A percentile compares a stretch with the other conserved stretches of the same genome.
Conservation (phyloP, 805 yeast species). For the Yarrowia osloensis region DNA sequence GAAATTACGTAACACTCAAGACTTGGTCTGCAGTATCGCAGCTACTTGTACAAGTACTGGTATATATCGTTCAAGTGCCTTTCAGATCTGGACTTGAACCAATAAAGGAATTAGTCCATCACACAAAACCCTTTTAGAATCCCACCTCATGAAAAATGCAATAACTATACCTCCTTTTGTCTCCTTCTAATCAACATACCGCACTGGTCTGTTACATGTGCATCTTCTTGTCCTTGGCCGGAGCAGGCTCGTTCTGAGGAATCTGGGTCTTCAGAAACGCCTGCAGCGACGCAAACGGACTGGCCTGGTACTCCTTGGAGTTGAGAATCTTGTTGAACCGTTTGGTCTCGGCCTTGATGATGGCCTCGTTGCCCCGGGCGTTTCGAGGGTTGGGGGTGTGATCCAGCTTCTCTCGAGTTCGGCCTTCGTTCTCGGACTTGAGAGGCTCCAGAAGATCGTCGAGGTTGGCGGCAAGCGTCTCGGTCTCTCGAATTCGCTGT, state of each 20-base stretch:
- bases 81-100: too few species aligned
- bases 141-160: not conserved
- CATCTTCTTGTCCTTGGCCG: slow-evolving; percentile 4
- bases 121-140: too few species aligned
- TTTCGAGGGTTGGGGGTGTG: slow-evolving; percentile 34
- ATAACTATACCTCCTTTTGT: not conserved
- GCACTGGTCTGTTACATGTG: slow-evolving; percentile 20
- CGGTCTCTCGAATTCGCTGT: not conserved
- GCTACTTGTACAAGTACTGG: too few species aligned
- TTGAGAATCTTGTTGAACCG: slow-evolving; percentile 35
- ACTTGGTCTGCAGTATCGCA: too few species aligned
- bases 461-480: slow-evolving; percentile 19
- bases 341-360: slow-evolving; percentile 35
- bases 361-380: slow-evolving; percentile 34
- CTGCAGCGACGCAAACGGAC: slow-evolving; percentile 37
- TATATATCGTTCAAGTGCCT: too few species aligned
- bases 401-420: slow-evolving; percentile 10
- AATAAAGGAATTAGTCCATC: too few species aligned
- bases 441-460: slow-evolving; percentile 26
- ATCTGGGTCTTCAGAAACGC: slow-evolving; percentile 34
- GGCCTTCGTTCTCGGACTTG: not conserved
- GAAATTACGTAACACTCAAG: too few species aligned
- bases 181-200: not conserved
- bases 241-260: not conserved
- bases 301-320: slow-evolving; percentile 34